Evolutionary conservation across 2,329 filamentous ascomycete genomes (phyloP), one percentile per base, ranked within the genome.

Genomic region (Ascochyta lentis): DNA sequence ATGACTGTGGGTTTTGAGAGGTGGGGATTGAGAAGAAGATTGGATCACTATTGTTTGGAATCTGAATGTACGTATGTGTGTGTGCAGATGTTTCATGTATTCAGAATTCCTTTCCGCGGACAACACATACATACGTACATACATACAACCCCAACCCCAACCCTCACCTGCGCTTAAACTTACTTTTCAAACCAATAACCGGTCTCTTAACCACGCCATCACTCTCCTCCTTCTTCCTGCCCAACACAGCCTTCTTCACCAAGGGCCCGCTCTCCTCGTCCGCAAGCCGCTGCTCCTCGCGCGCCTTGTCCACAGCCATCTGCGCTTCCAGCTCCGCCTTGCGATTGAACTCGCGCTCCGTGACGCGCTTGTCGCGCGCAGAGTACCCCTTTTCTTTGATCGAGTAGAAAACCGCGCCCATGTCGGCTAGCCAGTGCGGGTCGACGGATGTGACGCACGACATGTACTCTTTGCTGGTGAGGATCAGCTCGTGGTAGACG

Each of bases 331-430:
- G 93, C 77, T 97, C 93, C 84, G 96, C 92, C 76, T 90, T 92
- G 47, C 87, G 83, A 72, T 96, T 97, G 74, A 96, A 96, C 74
- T 97, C 94, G 15, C 88, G 89, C 78, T 98, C 94, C 0, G 89
- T 94, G 43, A 96, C 86, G 49, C 91, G 85, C 77, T 92, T 94
- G 68, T 96, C 90, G 24, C 91, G 84, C 12, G 89, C 87, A 13
- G 91, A 96, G 73, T 96, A 99, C 1, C 94, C 95, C 77, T 99
- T 99, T 78, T 98, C 94, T 78, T 96, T 97, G 71, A 99, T 85
- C 1, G 90, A 95, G 77, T 98, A 99, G 76, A 99, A 99, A 0
- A 99, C 95, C 1, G 93, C 95, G 31, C 96, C 95, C 6, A 99
- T 82, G 73, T 99, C 95, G 6, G 95, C 95, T 37, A 99, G 85